phyloP scores from a whole-genome alignment of 805 yeast genomes.

The Ogataea ramenticola region DNA sequence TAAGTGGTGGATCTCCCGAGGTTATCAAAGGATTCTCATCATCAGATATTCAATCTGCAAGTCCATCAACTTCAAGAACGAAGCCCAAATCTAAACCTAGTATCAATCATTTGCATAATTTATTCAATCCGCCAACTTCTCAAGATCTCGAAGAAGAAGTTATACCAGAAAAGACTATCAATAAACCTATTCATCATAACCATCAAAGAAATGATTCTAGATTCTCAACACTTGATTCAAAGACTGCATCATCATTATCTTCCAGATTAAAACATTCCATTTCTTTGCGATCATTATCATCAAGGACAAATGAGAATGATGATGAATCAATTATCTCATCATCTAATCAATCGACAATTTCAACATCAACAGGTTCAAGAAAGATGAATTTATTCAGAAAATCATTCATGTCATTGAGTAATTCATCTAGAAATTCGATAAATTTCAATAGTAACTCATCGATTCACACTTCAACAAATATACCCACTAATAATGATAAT shows the following conservation, averaged over 20 bases:
- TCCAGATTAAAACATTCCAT: constrained; percentile 23
- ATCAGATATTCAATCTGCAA: not conserved
- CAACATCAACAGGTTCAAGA: constrained; percentile 4
- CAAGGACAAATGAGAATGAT: constrained; percentile 8
- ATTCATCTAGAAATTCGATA: not conserved
- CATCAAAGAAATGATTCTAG: not conserved
- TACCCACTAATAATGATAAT: not conserved
- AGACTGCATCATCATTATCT: not conserved
- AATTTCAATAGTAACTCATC: not conserved
- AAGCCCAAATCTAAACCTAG: not conserved
- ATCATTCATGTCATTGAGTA: constrained; percentile 6
- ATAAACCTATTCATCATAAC: no score
- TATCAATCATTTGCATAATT: not conserved
- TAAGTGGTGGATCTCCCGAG: not conserved
- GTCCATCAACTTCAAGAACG: not conserved
- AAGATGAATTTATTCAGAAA: constrained; percentile 10
- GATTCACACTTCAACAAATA: no score
- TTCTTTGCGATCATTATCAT: constrained; percentile 21
- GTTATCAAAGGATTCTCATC: not conserved
- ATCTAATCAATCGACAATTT: not conserved
- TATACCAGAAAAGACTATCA: not conserved
- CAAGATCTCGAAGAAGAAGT: not conserved
- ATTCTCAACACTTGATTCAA: not conserved
- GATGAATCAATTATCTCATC: constrained; percentile 9
- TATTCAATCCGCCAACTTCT: not conserved